These are phyloP conservation scores for Globisporangium paddicum DNA, from an alignment of 352 stramenopile species.

Conservation along the genomic window DNA sequence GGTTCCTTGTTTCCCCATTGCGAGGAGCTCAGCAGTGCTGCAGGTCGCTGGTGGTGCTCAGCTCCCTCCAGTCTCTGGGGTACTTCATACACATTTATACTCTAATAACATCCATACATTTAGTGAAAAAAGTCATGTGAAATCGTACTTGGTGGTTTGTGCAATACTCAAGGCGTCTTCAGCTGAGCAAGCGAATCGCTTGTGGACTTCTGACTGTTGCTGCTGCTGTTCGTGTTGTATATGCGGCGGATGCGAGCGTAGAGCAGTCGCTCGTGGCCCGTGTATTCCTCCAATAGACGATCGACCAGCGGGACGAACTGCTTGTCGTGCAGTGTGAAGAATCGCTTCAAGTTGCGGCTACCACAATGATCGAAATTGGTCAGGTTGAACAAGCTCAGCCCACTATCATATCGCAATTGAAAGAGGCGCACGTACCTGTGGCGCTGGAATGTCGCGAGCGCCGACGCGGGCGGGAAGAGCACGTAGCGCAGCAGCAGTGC, in stretches of 20 bases:
- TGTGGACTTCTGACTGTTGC: neutral
- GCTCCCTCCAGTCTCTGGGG: neutral
- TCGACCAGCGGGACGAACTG: constrained; percentile 37
- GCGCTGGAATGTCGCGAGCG: constrained; percentile 21
- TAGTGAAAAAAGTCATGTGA: neutral
- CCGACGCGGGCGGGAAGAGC: constrained; percentile 33
- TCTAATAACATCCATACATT: constrained; percentile 18
- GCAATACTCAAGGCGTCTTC: constrained; percentile 1
- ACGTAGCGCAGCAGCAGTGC: constrained; percentile 30
- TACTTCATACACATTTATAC: constrained; percentile 14
- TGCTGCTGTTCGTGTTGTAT: constrained; percentile 30
- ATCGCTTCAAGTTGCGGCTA: constrained; percentile 31
- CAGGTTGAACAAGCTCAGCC: neutral
- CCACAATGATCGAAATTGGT: too few relatives aligned
- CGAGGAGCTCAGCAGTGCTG: neutral
- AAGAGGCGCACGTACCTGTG: constrained; percentile 41
- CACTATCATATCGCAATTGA: neutral
- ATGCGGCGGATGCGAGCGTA: constrained; percentile 42
- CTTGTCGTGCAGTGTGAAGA: constrained; percentile 44
- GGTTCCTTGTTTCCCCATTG: neutral
- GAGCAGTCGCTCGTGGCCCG: constrained; percentile 47
- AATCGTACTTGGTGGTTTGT: neutral
- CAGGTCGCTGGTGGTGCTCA: neutral
- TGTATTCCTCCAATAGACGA: constrained; percentile 40
- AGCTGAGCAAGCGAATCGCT: neutral